Evolutionary conservation across 495 filamentous ascomycete genomes (phyloP), one percentile per base, ranked within the genome.

Genomic region (Corynascus novoguineensis): DNA sequence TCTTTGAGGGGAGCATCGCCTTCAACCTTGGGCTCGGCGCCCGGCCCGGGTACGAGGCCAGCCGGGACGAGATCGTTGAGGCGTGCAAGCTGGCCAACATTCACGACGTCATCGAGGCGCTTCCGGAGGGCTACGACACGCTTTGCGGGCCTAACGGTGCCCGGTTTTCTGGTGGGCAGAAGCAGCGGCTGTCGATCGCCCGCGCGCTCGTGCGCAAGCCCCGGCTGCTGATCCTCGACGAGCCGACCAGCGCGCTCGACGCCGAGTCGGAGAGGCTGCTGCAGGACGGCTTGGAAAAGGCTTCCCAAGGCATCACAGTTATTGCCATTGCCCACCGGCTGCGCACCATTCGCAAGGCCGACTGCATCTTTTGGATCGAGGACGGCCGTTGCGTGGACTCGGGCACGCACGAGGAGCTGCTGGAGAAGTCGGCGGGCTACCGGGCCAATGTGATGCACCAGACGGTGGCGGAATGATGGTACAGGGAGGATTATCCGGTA

Each of bases 271-370:
- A 92, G 64, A 73, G 75, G 25, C 74, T 85, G 14, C 71, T 95
- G 42, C 86, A 93, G 68, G 82, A 85, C 4, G 84, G 83, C 1
- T 73, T 95, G 51, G 84, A 90, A 37, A 77, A 79, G 53, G 88
- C 84, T 61, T 77, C 87, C 1, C 75, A 77, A 50, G 86, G 84
- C 10, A 83, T 86, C 46, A 96, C 90, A 0, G 90, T 89, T 1
- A 83, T 96, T 50, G 86, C 90, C 21, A 88, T 96, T 35, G 81
- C 85, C n/a, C 90, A 95, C 71, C 75, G 89, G 3, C 68, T 93
- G 44, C 76, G 78, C 21, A 92, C 88, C n/a, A 85, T 93, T 22
- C 76, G 80, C 25, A 84, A 84, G 60, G 88, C 88, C 1, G 85
- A 92, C 69, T 69, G 78, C 10, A 95, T 93, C 45, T 84, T 89